Percentiles rank a stretch among this genome's conserved stretches.
Evolutionary conservation across 768 basidiomycete species (phyloP).

Genomic region (Tylopilus vinaceipallidus): DNA sequence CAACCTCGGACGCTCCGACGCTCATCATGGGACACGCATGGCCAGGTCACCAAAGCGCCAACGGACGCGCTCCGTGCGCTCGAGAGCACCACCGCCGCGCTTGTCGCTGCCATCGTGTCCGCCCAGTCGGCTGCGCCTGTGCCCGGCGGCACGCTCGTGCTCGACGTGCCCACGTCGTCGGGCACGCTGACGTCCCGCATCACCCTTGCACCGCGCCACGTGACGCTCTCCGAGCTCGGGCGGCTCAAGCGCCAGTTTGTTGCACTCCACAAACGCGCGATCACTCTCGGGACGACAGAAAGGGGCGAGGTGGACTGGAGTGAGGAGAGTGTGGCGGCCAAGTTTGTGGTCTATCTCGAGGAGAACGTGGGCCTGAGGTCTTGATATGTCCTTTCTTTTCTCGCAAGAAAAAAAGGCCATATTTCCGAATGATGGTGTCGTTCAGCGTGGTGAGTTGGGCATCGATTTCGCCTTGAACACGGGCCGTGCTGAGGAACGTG

Average conservation of each 20-base stretch:
- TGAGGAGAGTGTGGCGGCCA: constrained; percentile 64
- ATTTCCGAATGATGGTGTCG: too few relatives aligned
- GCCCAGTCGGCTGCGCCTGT: constrained; percentile 52
- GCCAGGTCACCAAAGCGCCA: constrained; percentile 79
- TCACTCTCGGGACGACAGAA: constrained; percentile 78
- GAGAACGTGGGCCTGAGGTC: constrained; percentile 51
- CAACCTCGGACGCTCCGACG: too few relatives aligned
- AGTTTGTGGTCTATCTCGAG: constrained; percentile 71
- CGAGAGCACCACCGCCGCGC: constrained; percentile 69
- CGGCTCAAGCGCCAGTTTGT: constrained; percentile 91
- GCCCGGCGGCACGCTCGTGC: constrained; percentile 41
- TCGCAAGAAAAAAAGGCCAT: too few relatives aligned
- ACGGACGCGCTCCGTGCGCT: constrained; percentile 84
- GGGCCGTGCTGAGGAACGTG: too few relatives aligned
- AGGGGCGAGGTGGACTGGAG: constrained; percentile 76
- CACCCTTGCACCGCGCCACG: constrained; percentile 60
- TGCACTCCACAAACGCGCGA: constrained; percentile 83
- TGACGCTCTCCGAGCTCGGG: constrained; percentile 88
- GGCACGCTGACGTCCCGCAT: constrained; percentile 43
- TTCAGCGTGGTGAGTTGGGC: too few relatives aligned
- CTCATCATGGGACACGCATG: too few relatives aligned
- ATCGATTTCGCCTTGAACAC: too few relatives aligned
- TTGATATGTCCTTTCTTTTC: constrained; percentile 19
- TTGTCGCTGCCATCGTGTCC: constrained; percentile 72
- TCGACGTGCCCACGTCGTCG: constrained; percentile 36